phyloP scores from a whole-genome alignment of 306 rosid genomes.

The Styphnolobium japonicum region DNA sequence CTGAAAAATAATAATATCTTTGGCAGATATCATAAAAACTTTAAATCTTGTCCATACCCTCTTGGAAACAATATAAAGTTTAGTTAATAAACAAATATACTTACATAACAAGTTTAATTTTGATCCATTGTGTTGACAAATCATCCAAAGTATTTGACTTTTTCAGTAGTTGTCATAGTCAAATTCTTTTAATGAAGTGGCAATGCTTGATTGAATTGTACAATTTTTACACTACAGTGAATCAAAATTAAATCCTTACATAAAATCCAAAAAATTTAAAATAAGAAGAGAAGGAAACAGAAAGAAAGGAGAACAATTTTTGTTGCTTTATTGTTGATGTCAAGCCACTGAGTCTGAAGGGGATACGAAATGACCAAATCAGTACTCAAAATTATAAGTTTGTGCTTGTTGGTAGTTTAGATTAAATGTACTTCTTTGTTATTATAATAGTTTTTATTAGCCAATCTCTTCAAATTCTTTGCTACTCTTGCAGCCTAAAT shows the following conservation, averaged over 20 bases:
- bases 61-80: neutral
- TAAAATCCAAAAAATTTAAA: neutral
- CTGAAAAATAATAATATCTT: neutral
- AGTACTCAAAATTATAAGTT: neutral
- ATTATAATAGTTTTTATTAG: neutral
- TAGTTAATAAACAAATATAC: neutral
- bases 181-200: too few species aligned
- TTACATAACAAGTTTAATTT: too few species aligned
- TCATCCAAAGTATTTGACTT: too few species aligned
- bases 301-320: neutral
- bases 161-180: too few species aligned
- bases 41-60: neutral
- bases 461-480: neutral
- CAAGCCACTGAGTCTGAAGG: neutral
- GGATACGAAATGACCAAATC: neutral
- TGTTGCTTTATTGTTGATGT: too few species aligned
- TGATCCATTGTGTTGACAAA: too few species aligned
- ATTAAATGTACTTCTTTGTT: neutral
- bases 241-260: too few species aligned
- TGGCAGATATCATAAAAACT: neutral
- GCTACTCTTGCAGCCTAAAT: conserved; percentile 66
- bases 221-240: too few species aligned
- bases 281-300: neutral
- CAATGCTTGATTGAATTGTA: too few species aligned
- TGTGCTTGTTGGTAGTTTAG: neutral